phyloP scores from a whole-genome alignment of 1,284 basidiomycete species.

The Sporisorium exsertum region DNA sequence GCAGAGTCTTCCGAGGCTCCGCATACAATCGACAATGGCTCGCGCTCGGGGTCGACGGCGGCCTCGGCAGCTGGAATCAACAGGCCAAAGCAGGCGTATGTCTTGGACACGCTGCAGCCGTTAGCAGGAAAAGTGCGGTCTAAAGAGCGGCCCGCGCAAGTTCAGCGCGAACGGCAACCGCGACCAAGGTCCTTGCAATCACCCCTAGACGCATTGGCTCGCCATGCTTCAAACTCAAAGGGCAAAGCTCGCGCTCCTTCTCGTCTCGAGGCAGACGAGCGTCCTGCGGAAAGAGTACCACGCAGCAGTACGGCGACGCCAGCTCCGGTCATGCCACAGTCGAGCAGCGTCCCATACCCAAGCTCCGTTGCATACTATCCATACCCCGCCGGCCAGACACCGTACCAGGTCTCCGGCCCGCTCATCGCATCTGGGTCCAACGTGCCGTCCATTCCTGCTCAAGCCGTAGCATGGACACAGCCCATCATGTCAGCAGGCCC shows the following conservation, averaged over 20 bases:
- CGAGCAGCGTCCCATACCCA: slow-evolving; percentile 2
- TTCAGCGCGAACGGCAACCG: background rate
- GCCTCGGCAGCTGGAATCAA: slow-evolving; percentile 4
- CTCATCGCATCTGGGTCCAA: slow-evolving; percentile 6
- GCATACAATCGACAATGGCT: slow-evolving; percentile 1
- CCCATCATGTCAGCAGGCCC: slow-evolving; percentile 26
- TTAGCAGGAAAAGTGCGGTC: background rate
- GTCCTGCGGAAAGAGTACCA: background rate
- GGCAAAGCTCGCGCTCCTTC: slow-evolving; percentile 28
- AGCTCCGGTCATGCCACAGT: background rate
- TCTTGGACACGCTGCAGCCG: slow-evolving; percentile 11
- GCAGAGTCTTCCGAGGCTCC: slow-evolving; percentile 6
- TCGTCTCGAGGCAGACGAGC: background rate
- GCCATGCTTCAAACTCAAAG: slow-evolving; percentile 17
- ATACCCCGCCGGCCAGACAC: slow-evolving; percentile 16
- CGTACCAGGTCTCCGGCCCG: slow-evolving; percentile 13
- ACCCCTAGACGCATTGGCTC: slow-evolving; percentile 24
- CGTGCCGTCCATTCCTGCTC: slow-evolving; percentile 16
- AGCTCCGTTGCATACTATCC: slow-evolving; percentile 23
- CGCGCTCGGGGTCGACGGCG: background rate
- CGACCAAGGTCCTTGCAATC: slow-evolving; percentile 3
- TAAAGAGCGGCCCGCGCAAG: background rate
- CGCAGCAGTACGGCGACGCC: background rate
- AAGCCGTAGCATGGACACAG: slow-evolving; percentile 32
- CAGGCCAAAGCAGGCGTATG: background rate